These are phyloP conservation scores for Chlorella sp. DNA, from an alignment of 139 green algal genomes.

Conservation along the genomic window DNA sequence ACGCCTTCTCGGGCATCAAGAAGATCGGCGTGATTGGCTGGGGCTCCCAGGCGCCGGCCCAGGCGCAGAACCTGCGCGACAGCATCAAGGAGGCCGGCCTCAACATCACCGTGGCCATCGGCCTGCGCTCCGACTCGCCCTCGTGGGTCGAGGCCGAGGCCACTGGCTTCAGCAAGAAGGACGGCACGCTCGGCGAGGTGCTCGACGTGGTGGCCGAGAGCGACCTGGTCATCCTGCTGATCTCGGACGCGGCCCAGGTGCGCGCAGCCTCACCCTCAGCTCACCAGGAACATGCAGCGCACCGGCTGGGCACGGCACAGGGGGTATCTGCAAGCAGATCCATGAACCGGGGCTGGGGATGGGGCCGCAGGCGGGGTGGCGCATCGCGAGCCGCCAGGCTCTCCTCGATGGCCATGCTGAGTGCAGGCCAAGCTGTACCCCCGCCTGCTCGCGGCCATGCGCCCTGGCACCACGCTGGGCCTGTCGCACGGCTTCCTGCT, in stretches of 20 bases:
- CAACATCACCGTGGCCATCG: constrained; percentile 88
- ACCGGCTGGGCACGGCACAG: background rate
- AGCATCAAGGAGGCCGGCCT: constrained; percentile 79
- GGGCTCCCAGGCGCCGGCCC: constrained; percentile 90
- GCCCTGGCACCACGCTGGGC: constrained; percentile 92
- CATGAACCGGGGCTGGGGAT: background rate
- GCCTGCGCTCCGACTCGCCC: constrained; percentile 74
- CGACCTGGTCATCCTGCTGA: constrained; percentile 96
- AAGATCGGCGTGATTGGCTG: constrained; percentile 95
- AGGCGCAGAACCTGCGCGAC: constrained; percentile 97
- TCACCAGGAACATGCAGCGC: no score
- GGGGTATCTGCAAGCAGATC: background rate
- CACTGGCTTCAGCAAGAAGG: constrained; percentile 82
- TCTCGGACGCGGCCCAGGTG: constrained; percentile 94
- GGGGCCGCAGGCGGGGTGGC: background rate
- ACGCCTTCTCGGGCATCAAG: constrained; percentile 79
- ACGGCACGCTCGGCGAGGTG: constrained; percentile 94
- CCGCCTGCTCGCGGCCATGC: constrained; percentile 93
- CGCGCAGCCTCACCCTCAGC: no score
- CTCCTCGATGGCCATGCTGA: background rate
- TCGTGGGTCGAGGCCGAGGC: constrained; percentile 80
- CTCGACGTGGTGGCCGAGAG: constrained; percentile 82
- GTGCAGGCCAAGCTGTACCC: constrained; percentile 95
- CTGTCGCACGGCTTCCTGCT: constrained; percentile 99
- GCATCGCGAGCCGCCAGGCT: background rate